Evolutionary conservation across 169 alveolate species (phyloP).

Genomic region (Hepatocystis sp.): DNA sequence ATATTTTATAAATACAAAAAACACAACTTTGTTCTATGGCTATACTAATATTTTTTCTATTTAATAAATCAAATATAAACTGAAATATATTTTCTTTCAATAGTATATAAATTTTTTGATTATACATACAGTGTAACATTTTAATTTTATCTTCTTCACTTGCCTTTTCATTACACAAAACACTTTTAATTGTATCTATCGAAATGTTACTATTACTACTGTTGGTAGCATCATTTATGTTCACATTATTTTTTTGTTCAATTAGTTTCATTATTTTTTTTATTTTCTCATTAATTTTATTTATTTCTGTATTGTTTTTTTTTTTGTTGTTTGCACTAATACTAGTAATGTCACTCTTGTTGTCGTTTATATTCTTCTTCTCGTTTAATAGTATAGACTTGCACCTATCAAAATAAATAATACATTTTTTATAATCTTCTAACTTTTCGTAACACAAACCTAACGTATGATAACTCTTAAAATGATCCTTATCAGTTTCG

Average conservation of each 20-base stretch:
- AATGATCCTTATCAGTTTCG: slow-evolving; percentile 33
- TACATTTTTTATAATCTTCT: slow-evolving; percentile 32
- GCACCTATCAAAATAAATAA: slow-evolving; percentile 30
- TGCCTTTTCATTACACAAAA: slow-evolving; percentile 5
- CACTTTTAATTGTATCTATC: slow-evolving; percentile 10
- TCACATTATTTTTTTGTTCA: slow-evolving; percentile 5
- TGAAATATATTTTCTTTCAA: slow-evolving; percentile 30
- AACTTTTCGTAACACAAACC: slow-evolving; percentile 64
- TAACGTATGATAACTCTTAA: slow-evolving; percentile 61
- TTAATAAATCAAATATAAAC: slow-evolving; percentile 27
- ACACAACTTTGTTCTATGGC: slow-evolving; percentile 23
- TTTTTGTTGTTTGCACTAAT: no score
- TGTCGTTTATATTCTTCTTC: not conserved
- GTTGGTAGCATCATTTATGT: no score
- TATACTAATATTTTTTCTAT: not conserved
- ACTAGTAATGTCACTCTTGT: no score
- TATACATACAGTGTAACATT: slow-evolving; percentile 48
- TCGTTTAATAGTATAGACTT: slow-evolving; percentile 12
- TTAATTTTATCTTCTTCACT: slow-evolving; percentile 39
- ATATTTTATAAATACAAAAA: slow-evolving; percentile 21
- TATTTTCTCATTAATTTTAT: slow-evolving; percentile 36
- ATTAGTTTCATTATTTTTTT: slow-evolving; percentile 1
- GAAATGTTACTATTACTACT: no score
- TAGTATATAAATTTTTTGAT: slow-evolving; percentile 25
- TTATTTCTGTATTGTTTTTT: slow-evolving; percentile 12